Percentiles rank a stretch among this genome's conserved stretches.
Evolutionary conservation across 2,329 filamentous ascomycete species (phyloP).

Genomic region (Exophiala phaeomuriformis): DNA sequence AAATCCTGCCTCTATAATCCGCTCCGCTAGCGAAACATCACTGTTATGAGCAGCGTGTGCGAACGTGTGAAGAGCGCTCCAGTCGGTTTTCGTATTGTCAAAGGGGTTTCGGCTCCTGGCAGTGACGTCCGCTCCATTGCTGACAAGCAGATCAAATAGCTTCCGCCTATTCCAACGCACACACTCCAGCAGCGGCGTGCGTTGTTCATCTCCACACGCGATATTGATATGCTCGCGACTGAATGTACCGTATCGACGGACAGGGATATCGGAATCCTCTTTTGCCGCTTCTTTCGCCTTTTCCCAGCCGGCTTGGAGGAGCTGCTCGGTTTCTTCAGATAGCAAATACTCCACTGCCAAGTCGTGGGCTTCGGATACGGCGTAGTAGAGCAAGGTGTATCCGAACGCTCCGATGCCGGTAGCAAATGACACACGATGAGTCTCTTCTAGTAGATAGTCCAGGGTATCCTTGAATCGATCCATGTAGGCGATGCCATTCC

Average conservation of each 20-base stretch:
- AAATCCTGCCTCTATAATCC: not conserved
- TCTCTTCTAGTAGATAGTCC: not conserved
- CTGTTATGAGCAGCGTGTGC: not conserved
- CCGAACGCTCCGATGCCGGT: not conserved
- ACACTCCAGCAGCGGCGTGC: not conserved
- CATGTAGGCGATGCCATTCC: not conserved
- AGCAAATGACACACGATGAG: not conserved
- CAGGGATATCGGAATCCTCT: not conserved
- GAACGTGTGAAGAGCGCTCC: slow-evolving; percentile 2
- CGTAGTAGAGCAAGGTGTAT: slow-evolving; percentile 1
- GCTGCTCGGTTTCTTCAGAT: not conserved
- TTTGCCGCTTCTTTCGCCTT: not conserved
- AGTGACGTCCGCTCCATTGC: not conserved
- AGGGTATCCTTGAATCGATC: not conserved
- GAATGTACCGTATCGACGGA: not conserved
- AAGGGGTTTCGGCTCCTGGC: slow-evolving; percentile 1
- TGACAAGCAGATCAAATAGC: not conserved
- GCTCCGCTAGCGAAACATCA: not conserved
- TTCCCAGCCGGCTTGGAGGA: slow-evolving; percentile 1
- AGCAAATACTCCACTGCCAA: not conserved
- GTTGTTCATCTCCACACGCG: not conserved
- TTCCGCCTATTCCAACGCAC: not conserved
- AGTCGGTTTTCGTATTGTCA: not conserved
- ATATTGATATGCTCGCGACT: slow-evolving; percentile 1
- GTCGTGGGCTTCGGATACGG: not conserved